Base-by-base conservation (phyloP, 2,329 filamentous ascomycete genomes). In the Fusarium torreyae region DNA sequence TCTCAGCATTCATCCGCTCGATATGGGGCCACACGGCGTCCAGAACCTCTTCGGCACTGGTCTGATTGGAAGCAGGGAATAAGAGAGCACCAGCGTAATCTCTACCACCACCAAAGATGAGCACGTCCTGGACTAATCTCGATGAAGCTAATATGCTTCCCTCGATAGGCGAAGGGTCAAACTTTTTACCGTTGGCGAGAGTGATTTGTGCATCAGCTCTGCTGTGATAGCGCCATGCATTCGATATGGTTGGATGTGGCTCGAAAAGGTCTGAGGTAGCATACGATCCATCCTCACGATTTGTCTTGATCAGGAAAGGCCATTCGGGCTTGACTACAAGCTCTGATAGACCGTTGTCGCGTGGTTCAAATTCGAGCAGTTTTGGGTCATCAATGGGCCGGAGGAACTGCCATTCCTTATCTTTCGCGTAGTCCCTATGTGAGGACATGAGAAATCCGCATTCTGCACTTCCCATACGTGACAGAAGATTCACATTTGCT, bases 401-500 rank as follows among this genome's bases (percentile, higher is more conserved):
- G 2, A 91, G 80, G 63, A 87, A 90, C 63, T 90, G 84, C 89
- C 88, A 92, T 3, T 85, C 84, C n/a, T 77, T 82, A 58, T 91
- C 88, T 0, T 66, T 74, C 0, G 57, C 61, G 58, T 86, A 91
- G 24, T 88, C 78, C 22, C 89, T 83, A 73, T 88, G 83, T 0
- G 89, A 91, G 5, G 87, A 89, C 73, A 91, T 81, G 15, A 91
- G 75, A 63, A 91, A 91, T 0, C 89, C 89, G 57, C 88, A 91
- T 73, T 92, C 89, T 10, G 88, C 87, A 70, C 88, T 91, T 3
- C 89, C 89, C 74, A 89, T 90, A 40, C 89, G 81, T 1, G 88
- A 91, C 2, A 90, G 78, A 6, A 91, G 82, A 10, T 86, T 87
- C 2, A 91, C 83, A 0, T 81, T 82, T 7, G 79, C 73, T 0